Percentiles rank a stretch among this genome's conserved stretches.
phyloP scores from a whole-genome alignment of 148 eudicot species.

The Euryodendron excelsum region DNA sequence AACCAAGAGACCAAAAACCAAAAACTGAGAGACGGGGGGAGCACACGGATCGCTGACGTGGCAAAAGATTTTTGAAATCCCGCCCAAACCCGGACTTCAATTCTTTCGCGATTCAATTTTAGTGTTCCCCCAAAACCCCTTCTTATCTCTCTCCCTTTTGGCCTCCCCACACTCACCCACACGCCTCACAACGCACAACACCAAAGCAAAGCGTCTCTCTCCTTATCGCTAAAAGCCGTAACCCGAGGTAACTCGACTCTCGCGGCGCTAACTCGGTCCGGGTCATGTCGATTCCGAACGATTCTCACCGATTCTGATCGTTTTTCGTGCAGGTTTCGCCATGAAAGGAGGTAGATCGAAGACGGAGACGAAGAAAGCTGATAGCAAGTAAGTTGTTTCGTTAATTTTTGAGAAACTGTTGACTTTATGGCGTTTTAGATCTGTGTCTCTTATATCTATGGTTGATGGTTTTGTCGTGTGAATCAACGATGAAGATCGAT shows the following conservation, averaged over 20 bases:
- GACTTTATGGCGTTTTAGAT: neutral
- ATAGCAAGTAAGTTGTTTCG: constrained; percentile 15
- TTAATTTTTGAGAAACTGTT: neutral
- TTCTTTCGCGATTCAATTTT: constrained; percentile 13
- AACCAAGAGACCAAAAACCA: neutral
- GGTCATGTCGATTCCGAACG: constrained; percentile 9
- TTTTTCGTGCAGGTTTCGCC: constrained; percentile 14
- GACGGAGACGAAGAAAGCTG: constrained; percentile 14
- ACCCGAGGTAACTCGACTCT: constrained; percentile 7
- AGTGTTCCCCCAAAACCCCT: neutral
- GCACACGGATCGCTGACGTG: constrained; percentile 30
- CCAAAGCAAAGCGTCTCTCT: constrained; percentile 3
- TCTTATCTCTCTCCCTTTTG: constrained; percentile 14
- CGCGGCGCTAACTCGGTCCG: constrained; percentile 14
- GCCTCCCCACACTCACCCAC: neutral
- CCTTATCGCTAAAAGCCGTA: neutral
- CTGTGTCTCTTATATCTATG: neutral
- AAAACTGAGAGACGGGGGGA: neutral
- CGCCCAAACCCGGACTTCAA: constrained; percentile 33
- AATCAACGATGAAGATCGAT: constrained; percentile 1
- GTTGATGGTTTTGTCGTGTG: neutral
- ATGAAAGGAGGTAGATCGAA: constrained; percentile 30
- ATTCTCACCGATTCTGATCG: constrained; percentile 19
- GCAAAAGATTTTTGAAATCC: constrained; percentile 24
- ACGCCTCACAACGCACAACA: no score